These are phyloP conservation scores for Pachyrhizus erosus DNA, from an alignment of 306 rosid species.

Conservation along the genomic window DNA sequence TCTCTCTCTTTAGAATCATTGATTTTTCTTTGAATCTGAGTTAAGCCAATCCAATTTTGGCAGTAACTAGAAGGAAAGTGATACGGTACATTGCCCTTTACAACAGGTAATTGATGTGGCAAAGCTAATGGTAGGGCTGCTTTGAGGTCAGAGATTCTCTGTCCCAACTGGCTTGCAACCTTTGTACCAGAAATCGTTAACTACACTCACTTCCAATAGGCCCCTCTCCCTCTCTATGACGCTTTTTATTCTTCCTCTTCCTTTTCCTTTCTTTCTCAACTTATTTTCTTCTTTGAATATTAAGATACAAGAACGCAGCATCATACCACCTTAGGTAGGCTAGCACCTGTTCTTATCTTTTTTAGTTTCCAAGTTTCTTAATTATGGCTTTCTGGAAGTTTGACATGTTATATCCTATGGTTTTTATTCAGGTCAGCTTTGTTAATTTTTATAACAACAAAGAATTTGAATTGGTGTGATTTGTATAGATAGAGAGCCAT, in stretches of 20 bases:
- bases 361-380: conserved; percentile 1
- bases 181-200: conserved; percentile 41
- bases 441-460: not conserved
- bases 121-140: conserved; percentile 47
- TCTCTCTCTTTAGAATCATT: conserved; percentile 23
- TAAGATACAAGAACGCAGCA: conserved; percentile 31
- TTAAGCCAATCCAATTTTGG: conserved; percentile 45
- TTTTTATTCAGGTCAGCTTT: conserved; percentile 22
- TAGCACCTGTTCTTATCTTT: conserved; percentile 19
- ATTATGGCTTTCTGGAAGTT: not conserved
- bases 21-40: conserved; percentile 41
- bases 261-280: conserved; percentile 16
- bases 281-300: conserved; percentile 34
- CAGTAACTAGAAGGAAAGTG: conserved; percentile 35
- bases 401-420: not conserved
- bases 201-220: conserved; percentile 36
- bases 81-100: conserved; percentile 39
- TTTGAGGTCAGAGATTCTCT: conserved; percentile 60
- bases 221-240: conserved; percentile 1
- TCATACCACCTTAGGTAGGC: conserved; percentile 41
- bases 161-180: conserved; percentile 60
- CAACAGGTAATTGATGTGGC: conserved; percentile 53
- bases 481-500: not conserved
- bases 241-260: conserved; percentile 27
- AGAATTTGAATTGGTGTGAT: not conserved